Evolutionary conservation across 192 early-diverging fungal genomes (phyloP), one percentile per base, ranked within the genome.

Genomic region (Gigaspora rosea): DNA sequence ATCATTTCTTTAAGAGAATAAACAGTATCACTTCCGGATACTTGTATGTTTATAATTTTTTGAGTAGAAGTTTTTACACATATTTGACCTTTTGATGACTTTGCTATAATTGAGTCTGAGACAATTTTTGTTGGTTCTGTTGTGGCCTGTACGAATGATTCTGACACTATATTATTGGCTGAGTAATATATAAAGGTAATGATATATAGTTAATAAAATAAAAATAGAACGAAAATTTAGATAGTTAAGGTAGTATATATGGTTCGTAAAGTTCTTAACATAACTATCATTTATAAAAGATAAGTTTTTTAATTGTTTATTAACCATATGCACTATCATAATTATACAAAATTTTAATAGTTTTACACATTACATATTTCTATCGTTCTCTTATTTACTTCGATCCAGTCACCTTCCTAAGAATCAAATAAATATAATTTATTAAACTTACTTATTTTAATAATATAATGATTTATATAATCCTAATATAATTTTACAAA

Each of bases 371-470:
- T 27, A 27, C 27, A 27, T 27, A 27, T 27, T 27, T 27, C 27
- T 27, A 27, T 27, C 0, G 2, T 8, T 5, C 67, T 51, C 4
- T 8, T 18, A 11, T 15, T 4, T 52, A 49, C 48, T 13, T 71
- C 16, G 11, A 71, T 0, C 33, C 49, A 52, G n/a, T 71, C 50
- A 27, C 69, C 69, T 71, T 71, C 69, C 69, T 71, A 52, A 64
- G 8, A 10, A 35, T 41, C 32, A 12, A 36, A 20, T 35, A 13
- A 41, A 7, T 16, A 64, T 13, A 64, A 41, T 41, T 64, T 6
- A 64, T 64, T 63, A 63, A 12, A 7, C 27, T 11, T 3, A 4
- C 3, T 33, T 64, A 16, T 52, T 52, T 1, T 15, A 52, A 52
- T 15, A 62, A 32, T 32, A 32, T 33, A 62, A 33, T 32, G 20